Evolutionary conservation across 345 rosid species (phyloP), one percentile per base, ranked within the genome.

Genomic region (Turnera subulata): DNA sequence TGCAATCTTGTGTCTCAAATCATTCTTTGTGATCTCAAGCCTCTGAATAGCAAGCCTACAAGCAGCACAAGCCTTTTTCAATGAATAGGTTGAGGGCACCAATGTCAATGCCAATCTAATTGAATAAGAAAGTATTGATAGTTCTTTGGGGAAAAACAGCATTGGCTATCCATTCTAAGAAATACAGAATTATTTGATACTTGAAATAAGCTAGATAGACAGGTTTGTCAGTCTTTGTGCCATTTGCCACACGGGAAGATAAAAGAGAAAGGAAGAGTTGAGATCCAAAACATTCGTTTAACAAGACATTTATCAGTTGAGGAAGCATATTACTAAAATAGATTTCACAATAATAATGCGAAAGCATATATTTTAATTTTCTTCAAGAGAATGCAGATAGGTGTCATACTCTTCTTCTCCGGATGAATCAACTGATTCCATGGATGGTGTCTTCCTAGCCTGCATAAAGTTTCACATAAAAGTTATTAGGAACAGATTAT

Each of bases 401-500:
- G 47, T 48, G 70, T 68, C 99, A 82, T 82, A 93, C 99, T 93
- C 99, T 59, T 93, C 97, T 81, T 89, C 98, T 44, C 95, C 96
- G 37, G 97, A 85, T 72, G 88, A 93, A 81, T 87, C 97, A 74
- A 93, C 82, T 2, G 97, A 93, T 53, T 91, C 97, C 77, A 79
- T 69, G 46, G 96, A 86, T 0, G 88, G 83, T 55, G 85, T 77
- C 85, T 93, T 93, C 66, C 91, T 81, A 35, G 73, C 84, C 99
- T 93, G 96, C 20, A 61, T 49, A 46, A 52, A 69, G 58, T 43
- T 42, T 43, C 56, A 57, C 16, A 53, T 65, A 53, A 16, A 42
- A 42, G 15, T 55, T 22, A 58, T 61, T 51, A 55, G 46, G 54
- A 35, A 53, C 37, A 21, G 22, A 51, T 50, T 32, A 45, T 32